Percentiles rank a stretch among this genome's conserved stretches.
phyloP scores from a whole-genome alignment of 169 alveolate genomes.

The Eimeria necatrix region DNA sequence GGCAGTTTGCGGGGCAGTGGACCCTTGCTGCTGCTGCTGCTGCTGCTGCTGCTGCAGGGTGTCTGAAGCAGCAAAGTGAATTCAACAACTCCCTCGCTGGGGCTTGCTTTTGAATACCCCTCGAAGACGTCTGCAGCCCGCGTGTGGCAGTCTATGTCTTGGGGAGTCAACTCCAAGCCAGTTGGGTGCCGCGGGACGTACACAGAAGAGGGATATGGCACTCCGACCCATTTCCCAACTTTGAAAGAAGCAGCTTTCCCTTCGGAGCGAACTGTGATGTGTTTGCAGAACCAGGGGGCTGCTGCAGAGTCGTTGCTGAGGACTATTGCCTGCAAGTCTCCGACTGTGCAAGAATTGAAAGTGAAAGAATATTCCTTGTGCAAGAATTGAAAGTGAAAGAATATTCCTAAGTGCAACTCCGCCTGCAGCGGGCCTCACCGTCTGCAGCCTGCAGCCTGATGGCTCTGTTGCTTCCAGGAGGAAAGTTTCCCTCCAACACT shows the following conservation, averaged over 20 bases:
- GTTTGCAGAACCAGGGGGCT: slow-evolving; percentile 88
- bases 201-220: slow-evolving; percentile 80
- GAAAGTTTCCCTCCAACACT: slow-evolving; percentile 68
- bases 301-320: slow-evolving; percentile 82
- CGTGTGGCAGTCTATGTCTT: slow-evolving; percentile 91
- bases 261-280: slow-evolving; percentile 82
- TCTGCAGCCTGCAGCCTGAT: slow-evolving; percentile 85
- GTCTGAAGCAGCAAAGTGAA: background rate
- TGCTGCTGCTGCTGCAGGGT: slow-evolving; percentile 23
- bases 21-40: slow-evolving; percentile 73
- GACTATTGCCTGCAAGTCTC: slow-evolving; percentile 82
- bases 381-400: background rate
- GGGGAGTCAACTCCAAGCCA: slow-evolving; percentile 87
- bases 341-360: slow-evolving; percentile 69
- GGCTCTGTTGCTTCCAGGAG: slow-evolving; percentile 82
- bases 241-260: slow-evolving; percentile 83
- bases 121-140: slow-evolving; percentile 89
- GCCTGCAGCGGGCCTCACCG: slow-evolving; percentile 11
- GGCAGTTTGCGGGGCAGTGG: slow-evolving; percentile 87
- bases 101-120: slow-evolving; percentile 53
- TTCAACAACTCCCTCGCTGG: background rate
- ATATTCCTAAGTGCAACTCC: background rate
- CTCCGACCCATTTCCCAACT: slow-evolving; percentile 87
- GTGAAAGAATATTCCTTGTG: background rate
- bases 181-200: slow-evolving; percentile 84